Percentiles rank a stretch among this genome's conserved stretches.
Evolutionary conservation across 2,329 filamentous ascomycete species (phyloP).

Genomic region (Verticillium longisporum): DNA sequence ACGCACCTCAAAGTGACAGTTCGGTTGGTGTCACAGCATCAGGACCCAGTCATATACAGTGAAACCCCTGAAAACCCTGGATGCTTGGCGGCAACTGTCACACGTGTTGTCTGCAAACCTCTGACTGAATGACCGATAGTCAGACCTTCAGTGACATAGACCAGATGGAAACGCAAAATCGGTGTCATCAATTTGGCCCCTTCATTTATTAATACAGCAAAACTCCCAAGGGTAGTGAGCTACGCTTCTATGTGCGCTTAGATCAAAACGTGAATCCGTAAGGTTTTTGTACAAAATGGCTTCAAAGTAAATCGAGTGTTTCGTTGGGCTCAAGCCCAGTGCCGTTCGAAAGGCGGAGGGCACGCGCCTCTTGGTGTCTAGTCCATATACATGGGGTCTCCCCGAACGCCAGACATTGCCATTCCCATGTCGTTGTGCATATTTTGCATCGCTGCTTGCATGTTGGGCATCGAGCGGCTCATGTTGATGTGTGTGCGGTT

Average conservation of each 20-base stretch:
- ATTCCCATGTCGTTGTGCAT: slow-evolving; percentile 37
- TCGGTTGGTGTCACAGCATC: too few species aligned
- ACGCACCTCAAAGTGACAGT: neutral
- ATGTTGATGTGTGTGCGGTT: slow-evolving; percentile 30
- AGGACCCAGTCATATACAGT: neutral
- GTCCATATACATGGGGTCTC: slow-evolving; percentile 47
- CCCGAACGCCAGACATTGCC: slow-evolving; percentile 35
- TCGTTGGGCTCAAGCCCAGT: neutral
- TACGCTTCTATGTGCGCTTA: neutral
- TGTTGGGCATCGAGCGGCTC: slow-evolving; percentile 38
- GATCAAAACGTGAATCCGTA: slow-evolving; percentile 1
- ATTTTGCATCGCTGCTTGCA: slow-evolving; percentile 33
- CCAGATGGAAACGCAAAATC: neutral
- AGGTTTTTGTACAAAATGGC: neutral
- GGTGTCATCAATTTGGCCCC: neutral
- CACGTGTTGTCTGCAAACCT: too few species aligned
- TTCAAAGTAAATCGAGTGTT: neutral
- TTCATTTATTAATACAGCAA: neutral
- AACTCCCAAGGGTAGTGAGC: neutral
- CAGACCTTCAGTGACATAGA: neutral
- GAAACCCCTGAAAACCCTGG: neutral
- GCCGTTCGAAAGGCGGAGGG: neutral
- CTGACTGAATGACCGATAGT: neutral
- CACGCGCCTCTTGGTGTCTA: slow-evolving; percentile 16
- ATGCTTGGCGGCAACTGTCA: neutral